phyloP scores from a whole-genome alignment of 2,329 filamentous ascomycete species.

The Fusarium hainanense region DNA sequence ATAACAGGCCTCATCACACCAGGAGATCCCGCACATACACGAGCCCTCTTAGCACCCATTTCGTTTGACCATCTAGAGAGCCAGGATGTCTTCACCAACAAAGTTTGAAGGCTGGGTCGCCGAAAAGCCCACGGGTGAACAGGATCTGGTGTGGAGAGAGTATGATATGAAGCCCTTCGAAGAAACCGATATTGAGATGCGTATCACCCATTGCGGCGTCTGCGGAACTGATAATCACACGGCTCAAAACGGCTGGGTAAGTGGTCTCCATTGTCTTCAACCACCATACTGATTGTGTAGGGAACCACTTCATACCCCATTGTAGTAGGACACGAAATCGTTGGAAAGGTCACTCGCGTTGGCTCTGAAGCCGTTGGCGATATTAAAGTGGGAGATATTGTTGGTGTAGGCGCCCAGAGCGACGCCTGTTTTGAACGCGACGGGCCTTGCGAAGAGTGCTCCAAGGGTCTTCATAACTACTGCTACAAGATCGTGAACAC shows the following conservation, averaged over 20 bases:
- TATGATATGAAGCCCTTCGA: constrained; percentile 74
- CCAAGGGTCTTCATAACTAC: constrained; percentile 75
- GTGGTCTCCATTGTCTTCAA: rapidly evolving
- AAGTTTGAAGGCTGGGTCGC: constrained; percentile 7
- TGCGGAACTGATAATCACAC: constrained; percentile 72
- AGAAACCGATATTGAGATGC: constrained; percentile 73
- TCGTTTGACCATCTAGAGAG: rapidly evolving
- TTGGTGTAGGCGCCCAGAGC: constrained; percentile 76
- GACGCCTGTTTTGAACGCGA: constrained; percentile 69
- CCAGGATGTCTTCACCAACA: neutral
- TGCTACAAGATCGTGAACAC: constrained; percentile 62
- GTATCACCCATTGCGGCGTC: constrained; percentile 73
- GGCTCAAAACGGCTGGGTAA: constrained; percentile 64
- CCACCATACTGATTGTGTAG: rapidly evolving
- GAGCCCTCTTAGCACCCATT: rapidly evolving
- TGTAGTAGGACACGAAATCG: constrained; percentile 74
- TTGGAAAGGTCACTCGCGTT: constrained; percentile 66
- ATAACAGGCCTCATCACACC: neutral
- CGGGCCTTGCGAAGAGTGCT: constrained; percentile 56
- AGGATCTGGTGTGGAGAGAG: constrained; percentile 64
- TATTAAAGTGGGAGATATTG: constrained; percentile 71
- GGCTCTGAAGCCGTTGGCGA: constrained; percentile 58
- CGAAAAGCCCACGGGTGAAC: constrained; percentile 48
- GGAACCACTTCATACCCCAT: constrained; percentile 51
- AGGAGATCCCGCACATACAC: neutral